phyloP scores from a whole-genome alignment of 352 stramenopile genomes.

The Globisporangium spinosum region DNA sequence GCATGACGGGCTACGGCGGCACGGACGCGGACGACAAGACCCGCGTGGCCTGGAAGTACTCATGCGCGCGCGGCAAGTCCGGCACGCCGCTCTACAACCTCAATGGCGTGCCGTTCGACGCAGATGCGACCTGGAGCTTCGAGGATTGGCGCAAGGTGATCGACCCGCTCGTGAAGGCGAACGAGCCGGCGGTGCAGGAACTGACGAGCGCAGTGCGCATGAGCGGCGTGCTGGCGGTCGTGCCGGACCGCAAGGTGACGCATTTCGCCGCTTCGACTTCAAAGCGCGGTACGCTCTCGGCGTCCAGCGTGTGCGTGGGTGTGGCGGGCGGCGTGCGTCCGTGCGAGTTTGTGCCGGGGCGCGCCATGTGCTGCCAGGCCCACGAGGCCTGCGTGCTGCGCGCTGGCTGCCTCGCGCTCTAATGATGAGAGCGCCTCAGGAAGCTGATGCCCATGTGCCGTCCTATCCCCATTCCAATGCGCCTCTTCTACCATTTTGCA shows the following conservation, averaged over 20 bases:
- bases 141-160: slow-evolving; percentile 58
- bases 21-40: slow-evolving; percentile 57
- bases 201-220: slow-evolving; percentile 25
- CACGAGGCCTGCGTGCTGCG: slow-evolving; percentile 67
- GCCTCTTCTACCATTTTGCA: neutral
- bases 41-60: slow-evolving; percentile 78
- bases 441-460: neutral
- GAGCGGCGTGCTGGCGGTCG: slow-evolving; percentile 34
- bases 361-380: slow-evolving; percentile 71
- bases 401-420: slow-evolving; percentile 39
- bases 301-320: slow-evolving; percentile 35
- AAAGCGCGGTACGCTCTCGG: slow-evolving; percentile 27
- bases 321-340: slow-evolving; percentile 36
- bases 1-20: slow-evolving; percentile 74
- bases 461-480: neutral
- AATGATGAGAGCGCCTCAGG: slow-evolving; percentile 19
- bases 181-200: slow-evolving; percentile 17
- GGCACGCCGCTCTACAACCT: slow-evolving; percentile 77
- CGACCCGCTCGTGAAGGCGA: slow-evolving; percentile 37
- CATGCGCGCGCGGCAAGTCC: slow-evolving; percentile 65
- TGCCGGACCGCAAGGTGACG: slow-evolving; percentile 55
- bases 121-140: slow-evolving; percentile 42
- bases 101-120: slow-evolving; percentile 69
- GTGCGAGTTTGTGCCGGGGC: slow-evolving; percentile 60
- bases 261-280: slow-evolving; percentile 29